phyloP scores from a whole-genome alignment of 129 eudicot species.

The Erigeron canadensis region DNA sequence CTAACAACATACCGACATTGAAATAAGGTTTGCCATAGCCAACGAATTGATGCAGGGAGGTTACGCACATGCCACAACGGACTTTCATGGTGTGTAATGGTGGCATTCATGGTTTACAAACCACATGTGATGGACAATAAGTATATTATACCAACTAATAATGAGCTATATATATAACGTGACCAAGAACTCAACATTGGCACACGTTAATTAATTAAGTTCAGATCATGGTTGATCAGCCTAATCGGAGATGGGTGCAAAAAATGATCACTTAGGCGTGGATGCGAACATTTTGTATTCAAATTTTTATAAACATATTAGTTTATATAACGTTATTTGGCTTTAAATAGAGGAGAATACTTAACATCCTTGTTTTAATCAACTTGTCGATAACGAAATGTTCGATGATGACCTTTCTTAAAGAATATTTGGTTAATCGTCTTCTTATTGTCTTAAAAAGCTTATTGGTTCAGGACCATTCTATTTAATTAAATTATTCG shows the following conservation, averaged over 20 bases:
- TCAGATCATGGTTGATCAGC: background rate
- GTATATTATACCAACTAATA: no score
- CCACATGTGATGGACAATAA: no score
- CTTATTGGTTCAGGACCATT: no score
- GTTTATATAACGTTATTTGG: no score
- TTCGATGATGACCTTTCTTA: no score
- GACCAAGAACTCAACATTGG: background rate
- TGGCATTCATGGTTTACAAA: background rate
- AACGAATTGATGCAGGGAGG: background rate
- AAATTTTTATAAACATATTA: background rate
- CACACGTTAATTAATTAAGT: background rate
- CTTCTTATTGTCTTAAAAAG: no score
- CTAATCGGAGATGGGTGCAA: background rate
- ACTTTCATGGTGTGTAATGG: background rate
- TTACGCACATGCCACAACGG: background rate
- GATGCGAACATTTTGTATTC: background rate
- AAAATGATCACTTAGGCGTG: background rate
- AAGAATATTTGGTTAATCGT: no score
- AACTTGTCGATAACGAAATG: no score
- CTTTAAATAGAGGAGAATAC: no score
- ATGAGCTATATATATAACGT: background rate
- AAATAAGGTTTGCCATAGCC: background rate
- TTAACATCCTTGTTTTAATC: no score
- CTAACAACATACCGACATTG: no score
- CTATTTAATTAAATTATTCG: no score